Base-by-base conservation (phyloP, 352 stramenopile species). In the Globisporangium orthogonon region DNA sequence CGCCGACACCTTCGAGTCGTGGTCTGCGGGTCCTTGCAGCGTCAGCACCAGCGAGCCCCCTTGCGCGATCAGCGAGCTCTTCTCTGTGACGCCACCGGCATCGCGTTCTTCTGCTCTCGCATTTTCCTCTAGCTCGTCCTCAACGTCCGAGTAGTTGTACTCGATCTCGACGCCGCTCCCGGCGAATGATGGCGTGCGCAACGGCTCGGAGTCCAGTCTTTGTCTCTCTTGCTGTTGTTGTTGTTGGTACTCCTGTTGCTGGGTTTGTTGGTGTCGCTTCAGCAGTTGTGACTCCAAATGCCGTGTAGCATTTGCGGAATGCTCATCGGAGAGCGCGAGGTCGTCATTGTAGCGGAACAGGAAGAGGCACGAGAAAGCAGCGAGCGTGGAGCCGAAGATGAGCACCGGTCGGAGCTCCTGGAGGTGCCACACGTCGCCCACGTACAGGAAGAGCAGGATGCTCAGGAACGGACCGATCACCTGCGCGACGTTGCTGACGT, bases 261-360 rank as follows among this genome's bases (percentile, higher is more conserved):
- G 23, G 23, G 23, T 23, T 23, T 23, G 23, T 23, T 23, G 23
- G 23, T 23, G 23, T 23, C 23, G 23, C 23, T 23, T 23, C 23
- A 23, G 23, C 23, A 23, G 23, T 23, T 23, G 23, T 23, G 23
- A 23, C 23, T 23, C 23, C 23, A 23, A 23, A 23, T 23, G 23
- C 23, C 23, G 23, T 23, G 23, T 23, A 23, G 23, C 23, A 23
- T 23, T 23, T 23, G 23, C 23, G 23, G 23, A 23, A 23, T 23
- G 23, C 23, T 23, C 23, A 23, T 23, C 23, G 23, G 23, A 23
- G 23, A 23, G 83, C 7, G 86, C 77, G 14, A 79, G 49, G 62
- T 91, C 85, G 56, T 96, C 86, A 53, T 91, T 76, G 60, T 95
- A 86, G 50, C 74, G 68, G 52, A 94, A 91, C 6, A 96, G 62